Base-by-base conservation (phyloP, 1,284 basidiomycete species). In the Apiotrichum sp. region DNA sequence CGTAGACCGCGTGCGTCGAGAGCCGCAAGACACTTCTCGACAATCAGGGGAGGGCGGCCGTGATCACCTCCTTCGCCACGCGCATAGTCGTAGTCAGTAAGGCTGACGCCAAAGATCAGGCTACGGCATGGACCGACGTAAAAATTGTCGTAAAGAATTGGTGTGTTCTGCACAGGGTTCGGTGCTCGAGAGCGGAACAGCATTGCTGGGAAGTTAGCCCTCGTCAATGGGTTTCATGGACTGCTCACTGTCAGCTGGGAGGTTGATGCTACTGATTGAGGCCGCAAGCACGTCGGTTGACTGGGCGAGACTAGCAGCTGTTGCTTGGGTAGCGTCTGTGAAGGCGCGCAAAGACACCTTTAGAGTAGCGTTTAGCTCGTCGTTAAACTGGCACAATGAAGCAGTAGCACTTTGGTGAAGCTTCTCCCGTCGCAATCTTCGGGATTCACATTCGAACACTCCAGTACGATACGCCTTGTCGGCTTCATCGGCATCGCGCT, bases 381-480 rank as follows among this genome's bases (percentile, higher is more conserved):
- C 81, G 22, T 87, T 80, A 70, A 95, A 91, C 61, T 81, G 81
- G 68, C 90, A 84, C 53, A 93, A 72, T 65, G 88, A 93, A 84
- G 84, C 87, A 64, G 87, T 87, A 4, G 88, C 91, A 38, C 86
- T 85, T 64, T 88, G 85, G 42, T 95, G 77, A 39, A 87, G 88
- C 77, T 92, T 93, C 16, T 85, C 84, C 58, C 88, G 80, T 42
- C 88, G 82, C 35, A 96, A 78, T 32, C 93, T 80, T 29, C 98
- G 80, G 0, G 95, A 97, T 78, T 99, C 95, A 31, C 95, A 78
- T 83, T 92, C 91, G 74, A 97, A 89, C 34, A 98, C 85, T 38
- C 84, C 91, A 62, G 87, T 87, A 35, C 95, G 83, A 67, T 98
- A 98, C 59, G 93, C 90, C 71, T 87, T 89, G 75, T 98, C 93